Evolutionary conservation across 2,329 filamentous ascomycete species (phyloP).

Genomic region (Botrytis elliptica): DNA sequence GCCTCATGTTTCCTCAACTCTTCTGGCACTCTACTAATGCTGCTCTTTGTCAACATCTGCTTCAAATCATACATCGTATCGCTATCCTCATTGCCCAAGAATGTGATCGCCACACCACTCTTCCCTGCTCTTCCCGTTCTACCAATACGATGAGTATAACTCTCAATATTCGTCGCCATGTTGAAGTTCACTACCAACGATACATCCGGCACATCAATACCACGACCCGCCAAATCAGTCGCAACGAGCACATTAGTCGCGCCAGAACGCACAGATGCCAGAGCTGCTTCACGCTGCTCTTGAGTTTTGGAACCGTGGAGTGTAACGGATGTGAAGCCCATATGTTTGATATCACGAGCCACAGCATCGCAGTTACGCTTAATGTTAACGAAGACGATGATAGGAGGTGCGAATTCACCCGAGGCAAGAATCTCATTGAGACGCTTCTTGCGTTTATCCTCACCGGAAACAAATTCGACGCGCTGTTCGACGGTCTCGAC

Average conservation of each 20-base stretch:
- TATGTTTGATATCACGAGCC: conserved; percentile 87
- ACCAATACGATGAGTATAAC: conserved; percentile 94
- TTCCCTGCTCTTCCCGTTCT: conserved; percentile 97
- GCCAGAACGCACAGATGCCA: conserved; percentile 79
- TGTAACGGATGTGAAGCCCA: conserved; percentile 87
- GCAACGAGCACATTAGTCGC: conserved; percentile 86
- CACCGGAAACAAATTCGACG: conserved; percentile 84
- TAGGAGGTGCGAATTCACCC: conserved; percentile 78
- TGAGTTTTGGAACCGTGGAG: conserved; percentile 96
- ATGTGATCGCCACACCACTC: conserved; percentile 93
- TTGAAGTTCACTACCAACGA: conserved; percentile 97
- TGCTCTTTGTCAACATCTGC: conserved; percentile 91
- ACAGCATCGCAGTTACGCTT: conserved; percentile 98
- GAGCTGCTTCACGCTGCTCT: conserved; percentile 91
- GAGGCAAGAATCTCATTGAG: conserved; percentile 85
- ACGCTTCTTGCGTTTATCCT: conserved; percentile 95
- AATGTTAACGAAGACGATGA: conserved; percentile 99
- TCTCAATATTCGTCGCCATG: conserved; percentile 91
- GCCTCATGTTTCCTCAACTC: conserved; percentile 87
- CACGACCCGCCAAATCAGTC: conserved; percentile 90
- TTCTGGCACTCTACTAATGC: conserved; percentile 85
- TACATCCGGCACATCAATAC: conserved; percentile 96
- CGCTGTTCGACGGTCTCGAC: conserved; percentile 98
- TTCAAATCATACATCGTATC: conserved; percentile 93
- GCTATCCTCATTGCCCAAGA: conserved; percentile 83